phyloP scores from a whole-genome alignment of 805 yeast genomes.

The Wickerhamiella vanderwaltii region DNA sequence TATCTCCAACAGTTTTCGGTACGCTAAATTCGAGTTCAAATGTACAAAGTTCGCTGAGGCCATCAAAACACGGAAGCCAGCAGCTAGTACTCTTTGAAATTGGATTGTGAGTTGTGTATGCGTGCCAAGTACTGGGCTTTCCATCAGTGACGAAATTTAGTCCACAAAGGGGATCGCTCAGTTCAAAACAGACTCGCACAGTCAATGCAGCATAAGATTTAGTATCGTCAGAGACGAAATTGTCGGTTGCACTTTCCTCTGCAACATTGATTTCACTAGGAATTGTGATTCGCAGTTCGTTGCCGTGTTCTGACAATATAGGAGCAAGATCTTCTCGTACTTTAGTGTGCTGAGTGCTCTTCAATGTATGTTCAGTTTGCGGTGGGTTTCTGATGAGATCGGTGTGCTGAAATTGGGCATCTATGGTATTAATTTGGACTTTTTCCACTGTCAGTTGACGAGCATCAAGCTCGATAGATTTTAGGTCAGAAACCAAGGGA shows the following conservation, averaged over 20 bases:
- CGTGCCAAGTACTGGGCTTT: constrained; percentile 53
- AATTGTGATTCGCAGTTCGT: constrained; percentile 49
- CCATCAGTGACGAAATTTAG: constrained; percentile 48
- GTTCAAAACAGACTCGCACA: constrained; percentile 52
- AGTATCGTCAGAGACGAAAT: constrained; percentile 27
- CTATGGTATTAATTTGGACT: constrained; percentile 52
- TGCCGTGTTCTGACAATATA: constrained; percentile 41
- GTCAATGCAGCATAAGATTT: constrained; percentile 54
- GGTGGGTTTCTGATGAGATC: constrained; percentile 38
- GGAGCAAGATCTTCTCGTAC: constrained; percentile 18
- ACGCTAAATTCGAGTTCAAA: constrained; percentile 86
- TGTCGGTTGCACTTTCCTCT: constrained; percentile 35
- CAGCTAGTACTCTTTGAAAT: constrained; percentile 72
- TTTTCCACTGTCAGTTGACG: constrained; percentile 48
- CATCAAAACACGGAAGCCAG: constrained; percentile 97
- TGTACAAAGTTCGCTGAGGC: constrained; percentile 72
- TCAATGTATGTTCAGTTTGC: constrained; percentile 21
- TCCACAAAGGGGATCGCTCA: constrained; percentile 60
- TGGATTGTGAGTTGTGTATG: constrained; percentile 71
- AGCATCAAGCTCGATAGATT: constrained; percentile 60
- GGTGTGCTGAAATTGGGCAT: constrained; percentile 41
- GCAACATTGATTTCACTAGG: constrained; percentile 53
- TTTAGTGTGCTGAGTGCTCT: constrained; percentile 20
- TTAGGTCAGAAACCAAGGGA: constrained; percentile 51
- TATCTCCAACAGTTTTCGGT: constrained; percentile 67